phyloP scores from a whole-genome alignment of 2,329 filamentous ascomycete species.

The Daldinia sp. region DNA sequence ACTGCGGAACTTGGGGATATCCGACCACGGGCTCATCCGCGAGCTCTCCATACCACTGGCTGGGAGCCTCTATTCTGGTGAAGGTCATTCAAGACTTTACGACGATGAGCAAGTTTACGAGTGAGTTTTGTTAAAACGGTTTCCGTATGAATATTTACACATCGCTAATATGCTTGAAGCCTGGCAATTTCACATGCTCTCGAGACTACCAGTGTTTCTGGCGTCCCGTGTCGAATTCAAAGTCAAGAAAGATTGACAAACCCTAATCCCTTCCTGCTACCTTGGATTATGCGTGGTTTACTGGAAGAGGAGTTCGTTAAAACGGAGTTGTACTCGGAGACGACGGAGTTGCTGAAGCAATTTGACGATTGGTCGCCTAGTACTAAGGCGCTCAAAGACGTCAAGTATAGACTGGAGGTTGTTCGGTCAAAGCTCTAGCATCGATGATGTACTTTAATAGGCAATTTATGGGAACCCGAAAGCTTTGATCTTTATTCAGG shows the following conservation, averaged over 20 bases:
- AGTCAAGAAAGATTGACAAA: slow-evolving; percentile 59
- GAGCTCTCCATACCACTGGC: slow-evolving; percentile 89
- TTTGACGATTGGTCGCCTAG: slow-evolving; percentile 94
- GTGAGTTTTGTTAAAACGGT: slow-evolving; percentile 51
- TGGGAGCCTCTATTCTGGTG: slow-evolving; percentile 88
- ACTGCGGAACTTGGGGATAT: slow-evolving; percentile 89
- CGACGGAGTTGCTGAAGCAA: slow-evolving; percentile 78
- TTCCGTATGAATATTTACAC: not conserved
- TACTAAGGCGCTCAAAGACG: slow-evolving; percentile 92
- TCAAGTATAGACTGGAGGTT: slow-evolving; percentile 92
- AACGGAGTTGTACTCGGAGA: slow-evolving; percentile 79
- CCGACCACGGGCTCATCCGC: slow-evolving; percentile 90
- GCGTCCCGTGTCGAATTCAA: slow-evolving; percentile 59
- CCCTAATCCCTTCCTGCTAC: slow-evolving; percentile 87
- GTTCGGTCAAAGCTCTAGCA: slow-evolving; percentile 80
- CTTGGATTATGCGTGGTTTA: slow-evolving; percentile 94
- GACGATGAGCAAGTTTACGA: slow-evolving; percentile 88
- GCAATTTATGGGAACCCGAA: slow-evolving; percentile 3
- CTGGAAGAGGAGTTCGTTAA: slow-evolving; percentile 92
- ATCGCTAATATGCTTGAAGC: slow-evolving; percentile 44
- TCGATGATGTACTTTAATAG: slow-evolving; percentile 2
- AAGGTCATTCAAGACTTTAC: slow-evolving; percentile 93
- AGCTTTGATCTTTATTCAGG: slow-evolving; percentile 14
- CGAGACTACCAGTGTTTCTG: slow-evolving; percentile 69
- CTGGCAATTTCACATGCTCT: slow-evolving; percentile 77